Base-by-base conservation (phyloP, 345 rosid species). In the Lepidium didymum region DNA sequence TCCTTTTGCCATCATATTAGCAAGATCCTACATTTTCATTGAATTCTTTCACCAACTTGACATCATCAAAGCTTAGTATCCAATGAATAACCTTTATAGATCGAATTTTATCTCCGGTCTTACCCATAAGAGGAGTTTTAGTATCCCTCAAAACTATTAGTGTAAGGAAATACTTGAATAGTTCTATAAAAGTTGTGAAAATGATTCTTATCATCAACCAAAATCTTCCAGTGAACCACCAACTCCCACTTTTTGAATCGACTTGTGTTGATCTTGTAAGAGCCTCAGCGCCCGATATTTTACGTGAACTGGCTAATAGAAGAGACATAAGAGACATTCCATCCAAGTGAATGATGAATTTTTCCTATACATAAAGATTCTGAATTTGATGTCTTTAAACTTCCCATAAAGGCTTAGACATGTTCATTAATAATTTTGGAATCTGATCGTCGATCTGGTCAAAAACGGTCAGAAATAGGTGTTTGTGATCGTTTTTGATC, bases 341-440 rank as follows among this genome's bases (percentile, higher is more conserved):
- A 25, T 87, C 92, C 85, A 0, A 87, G 11, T 0, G 86, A 81
- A 71, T 87, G 90, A 77, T 83, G 90, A 11, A 79, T 25, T 16
- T 83, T 47, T 10, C 72, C 55, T 40, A 85, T 52, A 15, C 53
- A 40, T 0, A 72, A 7, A 0, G 91, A 79, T 67, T 85, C 86
- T 6, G 96, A 89, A 23, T 87, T 86, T 0, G 80, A 75, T 15
- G 86, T 85, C 55, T 62, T 82, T 10, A 85, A 86, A 80, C 36
- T 57, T 90, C 91, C 93, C 96, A 90, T 12, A 85, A 56, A 3
- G 93, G 96, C 52, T 79, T 81, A 3, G 89, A 77, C 36, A 42
- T 5, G 73, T 87, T 88, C 64, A 89, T 7, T 2, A n/a, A n/a
- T 29, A 3, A 19, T 19, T 19, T 2, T 19, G 21, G 21, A 19